Base-by-base conservation (phyloP, 148 eudicot species). In the Fagopyrum homotropicum region DNA sequence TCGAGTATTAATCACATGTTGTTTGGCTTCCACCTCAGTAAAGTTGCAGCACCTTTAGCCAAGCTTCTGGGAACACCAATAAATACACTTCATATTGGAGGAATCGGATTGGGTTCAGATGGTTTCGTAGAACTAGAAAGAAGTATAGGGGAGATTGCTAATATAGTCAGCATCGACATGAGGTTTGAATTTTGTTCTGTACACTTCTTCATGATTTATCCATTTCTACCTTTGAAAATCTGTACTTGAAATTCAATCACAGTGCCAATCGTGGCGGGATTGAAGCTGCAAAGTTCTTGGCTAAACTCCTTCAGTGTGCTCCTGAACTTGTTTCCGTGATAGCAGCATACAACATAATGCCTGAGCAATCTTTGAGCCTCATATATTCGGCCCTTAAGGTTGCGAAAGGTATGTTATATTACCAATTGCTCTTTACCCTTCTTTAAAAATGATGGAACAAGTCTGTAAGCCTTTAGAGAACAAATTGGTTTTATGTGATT, bases 311-410 rank as follows among this genome's bases (percentile, higher is more conserved):
- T 72, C 30, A 76, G 72, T 74, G 76, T 69, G 89, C 89, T 73
- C 85, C 86, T 35, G 85, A 84, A 40, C 93, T 95, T 74, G 63
- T 83, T 74, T 83, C 83, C 35, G 83, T 90, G 30, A 70, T 85
- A 77, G 91, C 96, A 29, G 84, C 87, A 73, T 86, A 85, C 80
- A 95, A 90, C 78, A 85, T 88, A 72, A 86, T 95, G 89, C 92
- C 97, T 17, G 56, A 78, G n/a, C 89, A 92, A 80, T 88, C 93
- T 50, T 64, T 90, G 75, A 40, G 84, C 15, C 19, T 81, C 17
- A 81, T 94, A 74, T 80, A 79, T 84, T 86, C 88, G 44, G 83
- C 82, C 75, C 78, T 90, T 46, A 79, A 81, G 81, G 81, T 16
- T 49, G 78, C 85, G 71, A 84, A 84, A 84, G 98, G 98, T 94